phyloP scores from a whole-genome alignment of 2,329 filamentous ascomycete species.

The Aspergillus uvarum region DNA sequence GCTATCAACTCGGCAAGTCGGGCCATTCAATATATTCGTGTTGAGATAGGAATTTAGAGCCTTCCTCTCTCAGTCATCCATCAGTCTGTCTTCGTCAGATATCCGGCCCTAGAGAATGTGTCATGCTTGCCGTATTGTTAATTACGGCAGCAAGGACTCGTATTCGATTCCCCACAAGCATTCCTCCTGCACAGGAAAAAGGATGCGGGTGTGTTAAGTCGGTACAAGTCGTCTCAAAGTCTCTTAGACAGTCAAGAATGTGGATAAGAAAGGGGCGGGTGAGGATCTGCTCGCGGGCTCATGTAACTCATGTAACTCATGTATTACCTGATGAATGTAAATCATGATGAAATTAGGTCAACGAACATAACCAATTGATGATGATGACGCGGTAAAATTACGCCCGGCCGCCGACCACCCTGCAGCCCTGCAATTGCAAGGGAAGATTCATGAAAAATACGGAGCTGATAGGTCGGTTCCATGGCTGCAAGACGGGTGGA shows the following conservation, averaged over 20 bases:
- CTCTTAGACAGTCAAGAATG: not conserved
- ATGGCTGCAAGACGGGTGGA: slow-evolving; percentile 15
- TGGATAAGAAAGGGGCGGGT: not conserved
- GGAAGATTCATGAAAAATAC: slow-evolving; percentile 11
- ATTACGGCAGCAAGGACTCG: slow-evolving; percentile 8
- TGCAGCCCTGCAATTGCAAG: slow-evolving; percentile 22
- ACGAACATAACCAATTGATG: not conserved
- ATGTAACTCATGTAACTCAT: no score
- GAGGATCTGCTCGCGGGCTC: no score
- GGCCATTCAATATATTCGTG: not conserved
- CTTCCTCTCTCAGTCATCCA: no score
- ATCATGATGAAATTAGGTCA: not conserved
- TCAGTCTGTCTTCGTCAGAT: not conserved
- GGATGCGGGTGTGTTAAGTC: not conserved
- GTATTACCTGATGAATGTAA: not conserved
- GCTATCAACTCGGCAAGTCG: not conserved
- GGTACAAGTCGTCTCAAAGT: not conserved
- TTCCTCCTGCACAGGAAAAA: not conserved
- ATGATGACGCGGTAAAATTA: not conserved
- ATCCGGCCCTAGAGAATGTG: slow-evolving; percentile 3
- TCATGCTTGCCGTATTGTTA: slow-evolving; percentile 2
- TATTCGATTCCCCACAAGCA: slow-evolving; percentile 5
- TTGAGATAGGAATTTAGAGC: not conserved
- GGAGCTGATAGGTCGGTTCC: slow-evolving; percentile 17
- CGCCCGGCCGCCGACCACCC: slow-evolving; percentile 5